Evolutionary conservation across 805 yeast genomes (phyloP).

Genomic region (Brettanomyces custersianus): DNA sequence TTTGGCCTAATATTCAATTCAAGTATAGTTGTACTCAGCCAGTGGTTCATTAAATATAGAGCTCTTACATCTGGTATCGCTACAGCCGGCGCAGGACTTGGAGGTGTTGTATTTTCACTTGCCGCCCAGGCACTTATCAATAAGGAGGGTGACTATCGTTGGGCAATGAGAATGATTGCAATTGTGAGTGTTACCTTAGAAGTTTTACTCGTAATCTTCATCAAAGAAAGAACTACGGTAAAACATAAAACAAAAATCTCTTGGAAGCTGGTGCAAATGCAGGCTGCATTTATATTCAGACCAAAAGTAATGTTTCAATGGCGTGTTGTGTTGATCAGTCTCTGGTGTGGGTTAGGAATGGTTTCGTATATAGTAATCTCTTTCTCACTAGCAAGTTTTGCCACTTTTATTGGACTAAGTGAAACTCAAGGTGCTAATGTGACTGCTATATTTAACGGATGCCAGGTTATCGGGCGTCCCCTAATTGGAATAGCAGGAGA

Average conservation of each 20-base stretch:
- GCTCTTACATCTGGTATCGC: conserved; percentile 33
- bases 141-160: conserved; percentile 31
- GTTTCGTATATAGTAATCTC: conserved; percentile 36
- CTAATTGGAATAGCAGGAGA: conserved; percentile 37
- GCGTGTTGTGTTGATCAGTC: conserved; percentile 11
- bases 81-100: conserved; percentile 33
- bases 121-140: conserved; percentile 28
- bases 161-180: conserved; percentile 37
- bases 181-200: conserved; percentile 31
- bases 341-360: conserved; percentile 26
- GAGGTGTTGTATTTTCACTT: conserved; percentile 30
- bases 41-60: conserved; percentile 43
- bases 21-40: conserved; percentile 36
- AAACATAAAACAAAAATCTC: conserved; percentile 9
- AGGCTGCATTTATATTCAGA: conserved; percentile 9
- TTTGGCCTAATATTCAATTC: conserved; percentile 45
- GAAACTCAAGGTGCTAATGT: conserved; percentile 34
- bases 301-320: conserved; percentile 8
- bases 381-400: conserved; percentile 39
- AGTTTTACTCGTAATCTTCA: conserved; percentile 31
- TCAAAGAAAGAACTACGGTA: conserved; percentile 33
- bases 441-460: conserved; percentile 36
- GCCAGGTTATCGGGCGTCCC: conserved; percentile 43
- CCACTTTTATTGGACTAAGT: conserved; percentile 37
- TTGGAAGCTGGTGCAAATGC: conserved; percentile 6